Conservation (phyloP, 2,329 filamentous ascomycete genomes). For the Neocucurbitaria cava region DNA sequence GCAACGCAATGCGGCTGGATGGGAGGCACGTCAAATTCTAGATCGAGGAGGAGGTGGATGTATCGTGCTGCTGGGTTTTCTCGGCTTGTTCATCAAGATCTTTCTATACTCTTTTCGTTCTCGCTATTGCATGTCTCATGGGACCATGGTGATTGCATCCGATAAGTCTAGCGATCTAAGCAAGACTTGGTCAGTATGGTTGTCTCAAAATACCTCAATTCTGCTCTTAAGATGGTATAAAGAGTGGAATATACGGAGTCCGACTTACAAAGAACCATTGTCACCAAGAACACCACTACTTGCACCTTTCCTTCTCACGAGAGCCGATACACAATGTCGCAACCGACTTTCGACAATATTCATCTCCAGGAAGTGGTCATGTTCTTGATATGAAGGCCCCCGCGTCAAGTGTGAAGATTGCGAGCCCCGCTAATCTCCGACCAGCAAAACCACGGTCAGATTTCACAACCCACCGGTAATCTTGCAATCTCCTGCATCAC, state of each 20-base stretch:
- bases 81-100: too few relatives aligned
- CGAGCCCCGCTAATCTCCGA: not conserved
- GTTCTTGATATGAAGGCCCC: not conserved
- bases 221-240: not conserved
- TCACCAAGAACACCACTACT: not conserved
- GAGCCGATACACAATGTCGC: not conserved
- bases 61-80: too few relatives aligned
- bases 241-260: not conserved
- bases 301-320: not conserved
- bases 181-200: not conserved
- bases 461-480: not conserved
- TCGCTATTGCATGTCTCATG: not conserved
- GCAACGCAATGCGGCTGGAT: too few relatives aligned
- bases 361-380: not conserved
- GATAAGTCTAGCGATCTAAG: not conserved
- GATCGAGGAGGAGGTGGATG: too few relatives aligned
- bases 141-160: not conserved
- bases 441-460: not conserved
- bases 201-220: not conserved
- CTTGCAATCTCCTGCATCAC: not conserved
- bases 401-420: not conserved
- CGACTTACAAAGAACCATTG: not conserved
- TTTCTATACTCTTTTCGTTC: not conserved
- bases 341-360: too few relatives aligned
- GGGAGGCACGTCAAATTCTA: too few relatives aligned